Conservation (phyloP, 2,329 filamentous ascomycete species). For the Malbranchea zuffiana region DNA sequence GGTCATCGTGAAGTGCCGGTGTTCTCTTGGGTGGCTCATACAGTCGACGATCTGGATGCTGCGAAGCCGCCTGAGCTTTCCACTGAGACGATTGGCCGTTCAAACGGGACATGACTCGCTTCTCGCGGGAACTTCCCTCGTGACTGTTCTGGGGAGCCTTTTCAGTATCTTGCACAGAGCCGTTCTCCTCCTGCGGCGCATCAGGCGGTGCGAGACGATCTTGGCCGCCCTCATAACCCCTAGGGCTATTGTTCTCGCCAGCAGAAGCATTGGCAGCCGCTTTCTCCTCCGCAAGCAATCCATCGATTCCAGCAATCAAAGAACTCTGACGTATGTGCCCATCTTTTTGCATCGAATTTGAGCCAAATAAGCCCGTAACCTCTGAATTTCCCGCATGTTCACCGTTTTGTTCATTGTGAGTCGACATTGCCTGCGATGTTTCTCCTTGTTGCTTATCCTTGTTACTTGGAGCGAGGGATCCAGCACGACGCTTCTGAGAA, state of each 20-base stretch:
- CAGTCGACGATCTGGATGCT: slow-evolving; percentile 15
- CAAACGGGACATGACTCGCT: too few species aligned
- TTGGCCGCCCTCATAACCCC: neutral
- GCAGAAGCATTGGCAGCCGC: slow-evolving; percentile 11
- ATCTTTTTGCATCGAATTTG: neutral
- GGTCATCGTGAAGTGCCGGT: slow-evolving; percentile 1
- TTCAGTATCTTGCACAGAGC: too few species aligned
- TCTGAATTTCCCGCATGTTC: neutral
- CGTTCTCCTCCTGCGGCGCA: too few species aligned
- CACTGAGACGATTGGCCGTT: neutral
- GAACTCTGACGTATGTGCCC: slow-evolving; percentile 4
- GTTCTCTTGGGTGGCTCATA: slow-evolving; percentile 11
- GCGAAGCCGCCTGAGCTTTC: slow-evolving; percentile 10
- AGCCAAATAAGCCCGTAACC: neutral
- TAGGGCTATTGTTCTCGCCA: slow-evolving; percentile 5
- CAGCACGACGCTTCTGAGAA: neutral
- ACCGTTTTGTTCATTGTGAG: neutral
- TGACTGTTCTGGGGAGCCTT: too few species aligned
- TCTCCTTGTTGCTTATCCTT: too few species aligned
- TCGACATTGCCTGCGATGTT: too few species aligned
- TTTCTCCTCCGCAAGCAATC: slow-evolving; percentile 15
- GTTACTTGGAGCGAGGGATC: too few species aligned
- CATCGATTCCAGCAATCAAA: slow-evolving; percentile 15
- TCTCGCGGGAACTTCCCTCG: too few species aligned
- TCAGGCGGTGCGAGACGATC: too few species aligned